Base-by-base conservation (phyloP, 495 filamentous ascomycete genomes). In the Talaromyces trachyspermus region DNA sequence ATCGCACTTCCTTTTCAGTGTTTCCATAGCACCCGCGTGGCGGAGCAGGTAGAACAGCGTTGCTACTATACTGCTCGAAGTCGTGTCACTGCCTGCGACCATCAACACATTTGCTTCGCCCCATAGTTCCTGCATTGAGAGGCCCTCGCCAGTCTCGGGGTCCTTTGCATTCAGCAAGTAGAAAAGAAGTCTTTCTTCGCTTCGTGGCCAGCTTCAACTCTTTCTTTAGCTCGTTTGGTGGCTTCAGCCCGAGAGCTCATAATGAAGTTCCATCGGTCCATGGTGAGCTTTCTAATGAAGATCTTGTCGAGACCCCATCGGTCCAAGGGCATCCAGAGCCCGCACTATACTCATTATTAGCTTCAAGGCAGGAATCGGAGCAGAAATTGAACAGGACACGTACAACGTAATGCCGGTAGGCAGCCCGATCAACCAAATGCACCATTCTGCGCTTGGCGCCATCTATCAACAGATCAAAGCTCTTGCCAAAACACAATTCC, bases 31-130 rank as follows among this genome's bases (percentile, higher is more conserved):
- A 0, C 44, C 25, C 1, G 71, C 64, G 44, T 76, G 74, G 15
- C 71, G 73, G 17, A 71, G 58, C 23, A 87, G 74, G 57, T 86
- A 84, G 71, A 80, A 85, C 32, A 87, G 60, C 0, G 72, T 66
- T 7, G 75, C 76, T 1, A 78, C 63, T 33, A 85, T 59, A 6
- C 79, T 75, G 2, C 73, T 78, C 0, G 75, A 70, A 14, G 73
- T 79, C 0, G 78, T 82, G 49, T 84, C 81, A 18, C 72, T 77
- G 17, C 79, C 80, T 18, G 66, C 70, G 48, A 70, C 65, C 61
- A 72, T 70, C 3, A 87, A 70, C 0, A 88, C 64, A 56, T 85
- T 84, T 4, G 79, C 78, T 59, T 88, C 84, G 25, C 75, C 78
- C 80, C 80, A 85, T 3, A 88, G 70, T 52, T 89, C 84, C 2